Evolutionary conservation across 352 stramenopile species (phyloP), one percentile per base, ranked within the genome.

Genomic region (Phytophthora ohioensis): DNA sequence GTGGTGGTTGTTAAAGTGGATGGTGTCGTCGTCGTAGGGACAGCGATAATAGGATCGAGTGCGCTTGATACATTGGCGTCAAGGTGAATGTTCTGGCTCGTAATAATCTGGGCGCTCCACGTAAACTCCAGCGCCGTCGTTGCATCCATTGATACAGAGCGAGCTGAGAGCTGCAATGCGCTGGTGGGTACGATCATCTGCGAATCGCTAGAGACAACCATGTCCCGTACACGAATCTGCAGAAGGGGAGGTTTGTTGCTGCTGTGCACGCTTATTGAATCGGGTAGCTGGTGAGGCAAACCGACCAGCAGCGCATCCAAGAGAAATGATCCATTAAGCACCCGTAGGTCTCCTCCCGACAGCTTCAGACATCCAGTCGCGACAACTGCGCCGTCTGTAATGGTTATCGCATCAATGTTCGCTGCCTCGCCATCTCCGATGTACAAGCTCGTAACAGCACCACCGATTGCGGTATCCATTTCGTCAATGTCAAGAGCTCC

Each of bases 111-210:
- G 32, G 75, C 76, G 36, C 66, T 82, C 42, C 71, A 76, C 3
- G 73, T 64, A 54, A 91, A 89, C 3, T 71, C 71, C 5, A 92
- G 46, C 8, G 65, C 51, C 30, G 77, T 65, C 0, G 80, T 87
- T 0, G 80, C 75, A 66, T 92, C 82, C 72, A 91, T 82, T 13
- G 80, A 78, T 1, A 91, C 48, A n/a, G 81, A 81, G 1, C 68
- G 64, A 21, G 81, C 77, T 10, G 60, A 76, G n/a, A 91, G 39
- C 4, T 76, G 63, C 38, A 88, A 39, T 3, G 61, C 64, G 3
- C 75, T 79, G 9, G 66, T 78, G 0, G 77, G 77, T 36, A 91
- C 47, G 13, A 89, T 71, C 27, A 91, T 64, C 4, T 77, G 69
- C 2, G 84, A 83, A 7, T 68, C 48, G 32, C 64, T 73, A 3